Conservation (phyloP, 225 moss, liverwort and hornwort genomes). For the Sphagnum contortum region DNA sequence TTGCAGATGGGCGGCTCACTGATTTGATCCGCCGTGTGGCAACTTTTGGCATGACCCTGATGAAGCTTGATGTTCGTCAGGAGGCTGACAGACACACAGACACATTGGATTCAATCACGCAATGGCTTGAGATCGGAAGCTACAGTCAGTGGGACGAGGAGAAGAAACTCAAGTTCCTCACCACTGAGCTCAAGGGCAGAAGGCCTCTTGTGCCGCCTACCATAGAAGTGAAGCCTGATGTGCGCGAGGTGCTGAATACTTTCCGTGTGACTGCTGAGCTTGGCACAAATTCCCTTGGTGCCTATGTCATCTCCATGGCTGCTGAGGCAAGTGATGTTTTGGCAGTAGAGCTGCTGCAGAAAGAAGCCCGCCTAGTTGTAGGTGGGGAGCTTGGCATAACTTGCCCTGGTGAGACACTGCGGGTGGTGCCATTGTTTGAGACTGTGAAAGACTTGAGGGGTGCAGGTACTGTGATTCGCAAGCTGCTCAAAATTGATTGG, state of each 20-base stretch:
- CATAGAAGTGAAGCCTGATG: slow-evolving; percentile 64
- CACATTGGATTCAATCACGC: slow-evolving; percentile 65
- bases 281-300: slow-evolving; percentile 72
- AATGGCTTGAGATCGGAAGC: slow-evolving; percentile 70
- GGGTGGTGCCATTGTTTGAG: slow-evolving; percentile 85
- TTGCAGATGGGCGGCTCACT: slow-evolving; percentile 72
- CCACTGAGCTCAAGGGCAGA: slow-evolving; percentile 64
- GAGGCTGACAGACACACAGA: slow-evolving; percentile 75
- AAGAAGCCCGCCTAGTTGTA: slow-evolving; percentile 73
- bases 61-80: slow-evolving; percentile 86
- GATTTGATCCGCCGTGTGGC: slow-evolving; percentile 72
- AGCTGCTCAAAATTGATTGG: slow-evolving; percentile 68
- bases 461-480: slow-evolving; percentile 67
- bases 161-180: slow-evolving; percentile 58
- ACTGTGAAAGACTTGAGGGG: slow-evolving; percentile 76
- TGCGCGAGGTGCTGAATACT: slow-evolving; percentile 66
- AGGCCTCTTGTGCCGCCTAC: slow-evolving; percentile 75
- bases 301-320: slow-evolving; percentile 89
- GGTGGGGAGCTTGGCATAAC: slow-evolving; percentile 64
- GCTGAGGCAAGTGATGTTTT: slow-evolving; percentile 77
- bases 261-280: slow-evolving; percentile 73
- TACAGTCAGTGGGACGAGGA: slow-evolving; percentile 86
- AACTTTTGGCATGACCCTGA: slow-evolving; percentile 86
- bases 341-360: slow-evolving; percentile 76
- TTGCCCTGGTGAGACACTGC: slow-evolving; percentile 46